These are phyloP conservation scores for Cytospora piceae DNA, from an alignment of 2,329 filamentous ascomycete species.

Conservation along the genomic window DNA sequence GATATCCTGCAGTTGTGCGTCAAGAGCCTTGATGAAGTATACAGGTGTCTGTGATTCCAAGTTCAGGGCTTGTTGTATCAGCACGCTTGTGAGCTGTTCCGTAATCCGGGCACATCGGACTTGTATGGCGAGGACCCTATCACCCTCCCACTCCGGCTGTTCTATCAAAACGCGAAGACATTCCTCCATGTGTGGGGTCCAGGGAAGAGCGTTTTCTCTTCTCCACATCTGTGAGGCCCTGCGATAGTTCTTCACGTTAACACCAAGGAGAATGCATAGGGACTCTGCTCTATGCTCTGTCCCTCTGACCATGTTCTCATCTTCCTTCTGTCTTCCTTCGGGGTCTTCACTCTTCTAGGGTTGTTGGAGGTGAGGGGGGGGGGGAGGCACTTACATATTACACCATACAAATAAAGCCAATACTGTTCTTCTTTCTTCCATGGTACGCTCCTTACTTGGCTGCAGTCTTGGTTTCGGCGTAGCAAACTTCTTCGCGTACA, in stretches of 20 bases:
- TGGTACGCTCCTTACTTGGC: slow-evolving; percentile 43
- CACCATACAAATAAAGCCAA: slow-evolving; percentile 52
- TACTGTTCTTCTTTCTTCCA: slow-evolving; percentile 54
- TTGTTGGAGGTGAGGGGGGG: too few relatives aligned
- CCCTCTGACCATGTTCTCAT: background rate
- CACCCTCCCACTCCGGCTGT: slow-evolving; percentile 51
- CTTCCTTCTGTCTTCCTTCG: background rate
- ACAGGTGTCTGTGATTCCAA: slow-evolving; percentile 31
- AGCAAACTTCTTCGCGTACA: slow-evolving; percentile 40
- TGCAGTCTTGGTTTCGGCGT: slow-evolving; percentile 17
- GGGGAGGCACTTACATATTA: slow-evolving; percentile 39
- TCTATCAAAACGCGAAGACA: slow-evolving; percentile 52
- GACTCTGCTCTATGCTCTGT: too few relatives aligned
- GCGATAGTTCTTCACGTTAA: background rate
- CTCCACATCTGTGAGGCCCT: slow-evolving; percentile 42
- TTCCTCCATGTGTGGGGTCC: slow-evolving; percentile 64
- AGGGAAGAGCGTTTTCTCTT: slow-evolving; percentile 55
- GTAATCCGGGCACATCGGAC: slow-evolving; percentile 47
- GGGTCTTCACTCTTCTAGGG: background rate
- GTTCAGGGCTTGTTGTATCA: slow-evolving; percentile 22
- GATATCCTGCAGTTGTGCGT: slow-evolving; percentile 35
- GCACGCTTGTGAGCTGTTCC: slow-evolving; percentile 37
- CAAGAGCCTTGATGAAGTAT: slow-evolving; percentile 35
- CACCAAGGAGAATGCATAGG: slow-evolving; percentile 4
- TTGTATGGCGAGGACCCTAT: slow-evolving; percentile 51